Base-by-base conservation (phyloP, 176 grass and related monocot species). In the Avena sativa region DNA sequence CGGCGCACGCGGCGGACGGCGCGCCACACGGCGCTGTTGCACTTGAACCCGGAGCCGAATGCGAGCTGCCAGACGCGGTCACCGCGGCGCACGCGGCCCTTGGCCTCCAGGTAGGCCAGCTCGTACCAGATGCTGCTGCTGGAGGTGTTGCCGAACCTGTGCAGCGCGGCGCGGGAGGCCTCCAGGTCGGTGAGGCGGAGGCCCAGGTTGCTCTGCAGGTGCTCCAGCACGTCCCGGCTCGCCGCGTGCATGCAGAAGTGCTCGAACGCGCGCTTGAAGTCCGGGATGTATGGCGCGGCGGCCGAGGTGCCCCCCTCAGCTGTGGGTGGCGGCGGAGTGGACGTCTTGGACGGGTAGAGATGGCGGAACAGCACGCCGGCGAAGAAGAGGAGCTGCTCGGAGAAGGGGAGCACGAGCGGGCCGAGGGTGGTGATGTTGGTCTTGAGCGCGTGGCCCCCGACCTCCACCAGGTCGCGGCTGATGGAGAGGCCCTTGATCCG, bases 51-150 rank as follows among this genome's bases (percentile, higher is more conserved):
- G 1, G 97, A 99, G 6, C 97, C 97, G 84, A 99, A 99, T 4
- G 97, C 97, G 80, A 99, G 89, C 91, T 99, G 97, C 97, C 97
- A 99, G 12, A 99, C 92, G 72, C 97, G 97, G 91, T 99, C 97
- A 46, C 97, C 97, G 51, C 90, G 19, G 75, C 89, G 90, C 64
- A 99, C 94, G 52, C 88, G 91, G 10, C 97, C 92, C 85, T 96
- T 99, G 71, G 97, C 89, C 83, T 99, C 97, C 21, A 96, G 87
- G 87, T 99, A 99, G 0, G 94, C 94, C 17, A 99, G 89, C 89
- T 99, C 89, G 79, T 99, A 99, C 97, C 97, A 99, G 86, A 99
- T 96, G 90, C 97, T 96, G 82, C 94, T 96, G 90, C 92, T 94
- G 0, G 94, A 96, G 10, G 94, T 99, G 89, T 99, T 99, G 53